Evolutionary conservation across 2,329 filamentous ascomycete species (phyloP).

Genomic region (Cladophialophora carrionii): DNA sequence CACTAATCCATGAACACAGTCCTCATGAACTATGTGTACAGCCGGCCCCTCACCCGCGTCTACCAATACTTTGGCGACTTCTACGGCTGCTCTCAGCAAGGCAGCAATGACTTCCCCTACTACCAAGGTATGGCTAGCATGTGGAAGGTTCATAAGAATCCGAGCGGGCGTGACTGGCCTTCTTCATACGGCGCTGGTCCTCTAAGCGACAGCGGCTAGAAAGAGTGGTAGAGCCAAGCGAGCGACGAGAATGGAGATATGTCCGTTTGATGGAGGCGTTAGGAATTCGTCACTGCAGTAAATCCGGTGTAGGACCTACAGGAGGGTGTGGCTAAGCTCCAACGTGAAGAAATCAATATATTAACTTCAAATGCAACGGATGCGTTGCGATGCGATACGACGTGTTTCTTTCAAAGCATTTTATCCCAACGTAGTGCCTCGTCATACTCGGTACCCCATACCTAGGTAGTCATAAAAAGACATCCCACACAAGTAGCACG

Average conservation of each 20-base stretch:
- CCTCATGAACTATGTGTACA: constrained; percentile 7
- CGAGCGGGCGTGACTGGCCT: constrained; percentile 10
- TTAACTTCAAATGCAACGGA: no score
- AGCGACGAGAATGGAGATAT: neutral
- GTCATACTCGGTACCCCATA: no score
- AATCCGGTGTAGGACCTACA: neutral
- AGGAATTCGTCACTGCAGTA: neutral
- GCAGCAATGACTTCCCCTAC: constrained; percentile 50
- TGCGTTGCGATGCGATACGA: neutral
- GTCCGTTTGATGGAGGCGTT: neutral
- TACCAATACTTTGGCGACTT: constrained; percentile 65
- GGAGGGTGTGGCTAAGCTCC: neutral
- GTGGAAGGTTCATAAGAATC: constrained; percentile 41
- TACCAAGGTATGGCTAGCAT: constrained; percentile 47
- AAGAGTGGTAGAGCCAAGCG: constrained; percentile 6
- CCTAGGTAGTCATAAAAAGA: neutral
- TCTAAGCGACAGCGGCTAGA: constrained; percentile 15
- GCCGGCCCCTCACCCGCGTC: constrained; percentile 62
- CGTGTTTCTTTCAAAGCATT: neutral
- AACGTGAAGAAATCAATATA: neutral
- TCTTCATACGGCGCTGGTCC: constrained; percentile 12
- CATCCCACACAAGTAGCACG: neutral
- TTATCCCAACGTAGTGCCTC: neutral
- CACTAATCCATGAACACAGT: neutral
- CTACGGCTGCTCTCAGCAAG: constrained; percentile 58